Evolutionary conservation across 306 rosid species (phyloP).

Genomic region (Ormosia semicastrata): DNA sequence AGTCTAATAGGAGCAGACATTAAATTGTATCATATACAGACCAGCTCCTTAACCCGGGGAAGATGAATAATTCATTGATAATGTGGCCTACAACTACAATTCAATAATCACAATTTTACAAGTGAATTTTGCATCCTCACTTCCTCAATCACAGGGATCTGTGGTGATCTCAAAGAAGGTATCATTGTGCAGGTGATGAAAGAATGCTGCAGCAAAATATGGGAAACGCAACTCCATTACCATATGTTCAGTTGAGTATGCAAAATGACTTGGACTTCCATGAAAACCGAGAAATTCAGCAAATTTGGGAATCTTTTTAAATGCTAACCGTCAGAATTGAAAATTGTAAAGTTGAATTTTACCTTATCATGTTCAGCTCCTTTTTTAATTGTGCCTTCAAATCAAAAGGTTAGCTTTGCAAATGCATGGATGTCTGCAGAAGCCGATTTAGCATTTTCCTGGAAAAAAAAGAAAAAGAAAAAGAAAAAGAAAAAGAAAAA

Average conservation of each 20-base stretch:
- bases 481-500: neutral
- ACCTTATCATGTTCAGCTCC: slow-evolving; percentile 21
- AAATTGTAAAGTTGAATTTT: neutral
- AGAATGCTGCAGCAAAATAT: neutral
- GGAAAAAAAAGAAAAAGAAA: neutral
- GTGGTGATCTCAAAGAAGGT: slow-evolving; percentile 5
- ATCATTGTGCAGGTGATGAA: slow-evolving; percentile 5
- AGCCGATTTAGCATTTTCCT: slow-evolving; percentile 28
- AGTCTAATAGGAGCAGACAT: neutral
- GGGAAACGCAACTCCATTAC: slow-evolving; percentile 15
- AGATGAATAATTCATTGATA: slow-evolving; percentile 15
- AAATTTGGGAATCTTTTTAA: neutral
- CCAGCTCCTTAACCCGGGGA: neutral
- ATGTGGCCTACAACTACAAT: slow-evolving; percentile 9
- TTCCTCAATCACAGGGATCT: neutral
- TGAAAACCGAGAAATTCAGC: neutral
- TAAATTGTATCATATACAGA: slow-evolving; percentile 7
- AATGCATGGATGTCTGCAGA: slow-evolving; percentile 13
- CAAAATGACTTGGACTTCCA: neutral
- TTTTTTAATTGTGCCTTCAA: slow-evolving; percentile 20
- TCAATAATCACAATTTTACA: slow-evolving; percentile 12
- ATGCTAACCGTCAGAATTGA: neutral
- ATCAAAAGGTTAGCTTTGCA: slow-evolving; percentile 23
- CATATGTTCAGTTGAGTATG: neutral
- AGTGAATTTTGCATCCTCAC: slow-evolving; percentile 13